Evolutionary conservation across 2,329 filamentous ascomycete species (phyloP).

Genomic region (Thermothelomyces thermophilus): DNA sequence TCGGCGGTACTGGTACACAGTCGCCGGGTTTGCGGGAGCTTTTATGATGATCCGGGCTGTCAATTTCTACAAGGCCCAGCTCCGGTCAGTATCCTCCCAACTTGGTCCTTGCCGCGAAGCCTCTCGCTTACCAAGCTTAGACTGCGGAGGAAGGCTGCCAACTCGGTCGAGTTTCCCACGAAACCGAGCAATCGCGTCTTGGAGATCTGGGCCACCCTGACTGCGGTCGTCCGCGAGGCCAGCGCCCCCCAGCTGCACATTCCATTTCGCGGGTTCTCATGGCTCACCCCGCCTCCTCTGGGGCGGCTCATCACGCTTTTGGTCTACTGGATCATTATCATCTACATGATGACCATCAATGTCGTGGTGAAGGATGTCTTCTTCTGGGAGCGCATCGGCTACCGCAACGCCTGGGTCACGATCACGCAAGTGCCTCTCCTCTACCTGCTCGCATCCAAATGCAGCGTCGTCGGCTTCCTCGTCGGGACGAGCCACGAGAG

Average conservation of each 20-base stretch:
- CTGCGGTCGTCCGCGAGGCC: constrained; percentile 50
- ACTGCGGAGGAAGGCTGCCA: constrained; percentile 38
- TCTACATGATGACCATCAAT: constrained; percentile 49
- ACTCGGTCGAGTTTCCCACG: constrained; percentile 44
- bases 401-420: constrained; percentile 61
- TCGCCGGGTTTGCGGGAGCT: constrained; percentile 42
- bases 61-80: constrained; percentile 37
- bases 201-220: constrained; percentile 53
- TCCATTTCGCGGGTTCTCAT: constrained; percentile 40
- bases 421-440: constrained; percentile 58
- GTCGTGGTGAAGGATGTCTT: constrained; percentile 46
- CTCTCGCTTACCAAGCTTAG: constrained; percentile 29
- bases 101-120: background rate
- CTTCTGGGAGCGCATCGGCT: constrained; percentile 60
- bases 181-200: constrained; percentile 40
- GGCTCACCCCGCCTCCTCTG: constrained; percentile 52
- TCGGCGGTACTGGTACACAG: constrained; percentile 52
- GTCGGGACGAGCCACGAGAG: constrained; percentile 61
- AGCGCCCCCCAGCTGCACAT: constrained; percentile 50
- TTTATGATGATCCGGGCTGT: constrained; percentile 37
- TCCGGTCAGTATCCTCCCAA: constrained; percentile 33
- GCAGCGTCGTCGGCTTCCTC: constrained; percentile 52
- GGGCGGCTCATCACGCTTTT: constrained; percentile 49
- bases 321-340: constrained; percentile 52
- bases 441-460: constrained; percentile 55